Base-by-base conservation (phyloP, 106 monocot species). In the Hemerocallis citrina region DNA sequence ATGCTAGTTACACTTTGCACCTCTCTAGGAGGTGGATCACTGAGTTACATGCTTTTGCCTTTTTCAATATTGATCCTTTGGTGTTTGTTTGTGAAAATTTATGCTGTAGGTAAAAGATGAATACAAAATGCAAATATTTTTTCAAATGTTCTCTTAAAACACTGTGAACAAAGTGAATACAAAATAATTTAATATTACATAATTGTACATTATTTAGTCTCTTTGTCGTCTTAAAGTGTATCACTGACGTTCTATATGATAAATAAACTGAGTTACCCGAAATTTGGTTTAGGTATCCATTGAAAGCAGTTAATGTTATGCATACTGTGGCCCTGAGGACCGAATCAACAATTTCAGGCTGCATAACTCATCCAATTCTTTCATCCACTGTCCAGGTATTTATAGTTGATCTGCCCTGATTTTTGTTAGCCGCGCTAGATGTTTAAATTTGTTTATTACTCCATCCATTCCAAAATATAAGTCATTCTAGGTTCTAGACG, bases 251-350 rank as follows among this genome's bases (percentile, higher is more conserved):
- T 35, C 35, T 36, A 23, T 57, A 14, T 35, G 27, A 35, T 1
- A 34, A 57, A 5, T 14, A 36, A 35, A 19, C 57, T 36, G 35
- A 57, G 13, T 14, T 59, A 37, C 20, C 32, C 44, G 13, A 43
- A 1, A 19, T 64, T 28, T 62, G 30, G 27, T 54, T 55, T 72
- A 98, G 96, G 73, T 98, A 81, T 69, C 96, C 96, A 23, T 39
- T 98, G 57, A 98, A 98, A 75, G 84, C 96, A 20, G 96, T 98
- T 19, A 88, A 76, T 73, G 91, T 98, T 57, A 98, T 98, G 96
- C 96, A 98, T 70, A 77, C 79, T 48, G 96, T 98, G 41, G 84
- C 96, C 15, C 51, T 77, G 39, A 79, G 77, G 72, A 98, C 85
- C 40, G 96, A 92, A 68, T 81, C 96, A 55, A 73, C 79, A 34